These are phyloP conservation scores for Aspergillus spinulosporus DNA, from an alignment of 2,329 filamentous ascomycete species.

Conservation along the genomic window DNA sequence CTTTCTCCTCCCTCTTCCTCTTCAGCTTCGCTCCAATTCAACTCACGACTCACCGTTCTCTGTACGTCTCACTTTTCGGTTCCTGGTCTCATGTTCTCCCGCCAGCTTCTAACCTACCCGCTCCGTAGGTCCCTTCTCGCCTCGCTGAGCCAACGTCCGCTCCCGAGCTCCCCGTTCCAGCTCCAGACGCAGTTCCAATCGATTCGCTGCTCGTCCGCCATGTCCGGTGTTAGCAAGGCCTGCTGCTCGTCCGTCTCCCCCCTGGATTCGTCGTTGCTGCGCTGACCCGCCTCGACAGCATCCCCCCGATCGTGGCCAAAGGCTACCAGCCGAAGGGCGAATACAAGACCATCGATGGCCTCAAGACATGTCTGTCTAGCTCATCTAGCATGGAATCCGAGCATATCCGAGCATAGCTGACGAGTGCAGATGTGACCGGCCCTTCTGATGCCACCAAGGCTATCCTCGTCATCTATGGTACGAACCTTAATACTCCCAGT, in stretches of 20 bases:
- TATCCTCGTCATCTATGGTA: conserved; percentile 58
- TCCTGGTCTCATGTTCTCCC: conserved; percentile 19
- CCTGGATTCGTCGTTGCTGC: not conserved
- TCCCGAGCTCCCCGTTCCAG: not conserved
- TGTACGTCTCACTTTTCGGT: conserved; percentile 5
- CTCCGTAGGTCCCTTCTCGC: conserved; percentile 25
- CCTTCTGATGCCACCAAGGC: conserved; percentile 57
- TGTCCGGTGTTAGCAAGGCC: conserved; percentile 47
- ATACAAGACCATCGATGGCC: conserved; percentile 59
- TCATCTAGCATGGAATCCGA: not conserved
- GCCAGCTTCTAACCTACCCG: conserved; percentile 28
- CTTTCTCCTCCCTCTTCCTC: not conserved
- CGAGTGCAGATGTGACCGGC: conserved; percentile 54
- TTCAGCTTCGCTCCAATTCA: not conserved
- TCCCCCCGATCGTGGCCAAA: conserved; percentile 44
- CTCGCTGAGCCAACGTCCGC: conserved; percentile 8
- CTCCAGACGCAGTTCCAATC: conserved; percentile 6
- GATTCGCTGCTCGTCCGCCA: conserved; percentile 29
- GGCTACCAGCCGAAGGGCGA: conserved; percentile 59
- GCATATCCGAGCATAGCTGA: not conserved
- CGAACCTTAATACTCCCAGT: conserved; percentile 4
- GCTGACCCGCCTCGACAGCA: conserved; percentile 26
- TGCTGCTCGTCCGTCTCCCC: conserved; percentile 43
- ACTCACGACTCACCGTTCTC: not conserved
- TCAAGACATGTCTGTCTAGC: conserved; percentile 58